These are phyloP conservation scores for Talaromyces piceae DNA, from an alignment of 2,329 filamentous ascomycete genomes.

Conservation along the genomic window DNA sequence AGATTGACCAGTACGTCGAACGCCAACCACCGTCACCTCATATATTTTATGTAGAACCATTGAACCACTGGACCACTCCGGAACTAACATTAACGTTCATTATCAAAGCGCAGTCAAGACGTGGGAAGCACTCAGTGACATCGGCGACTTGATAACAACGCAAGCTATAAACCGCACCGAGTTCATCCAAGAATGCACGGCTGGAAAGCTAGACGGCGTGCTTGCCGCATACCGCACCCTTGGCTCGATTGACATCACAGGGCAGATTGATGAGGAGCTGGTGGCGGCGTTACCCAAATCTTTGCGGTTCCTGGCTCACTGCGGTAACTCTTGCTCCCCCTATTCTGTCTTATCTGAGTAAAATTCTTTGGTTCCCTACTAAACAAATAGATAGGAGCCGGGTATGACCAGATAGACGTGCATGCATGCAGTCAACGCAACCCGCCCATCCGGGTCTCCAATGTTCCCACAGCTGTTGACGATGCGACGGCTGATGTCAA, in stretches of 20 bases:
- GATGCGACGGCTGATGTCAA: constrained; percentile 75
- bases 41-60: too few relatives aligned
- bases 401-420: constrained; percentile 77
- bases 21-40: too few relatives aligned
- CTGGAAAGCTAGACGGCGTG: constrained; percentile 59
- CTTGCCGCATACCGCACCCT: constrained; percentile 66
- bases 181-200: constrained; percentile 62
- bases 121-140: constrained; percentile 54
- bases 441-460: constrained; percentile 60
- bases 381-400: constrained; percentile 54
- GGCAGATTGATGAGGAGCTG: constrained; percentile 64
- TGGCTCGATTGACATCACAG: constrained; percentile 55
- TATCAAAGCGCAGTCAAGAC: constrained; percentile 48
- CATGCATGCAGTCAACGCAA: constrained; percentile 59
- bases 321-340: constrained; percentile 22
- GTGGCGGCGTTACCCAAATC: constrained; percentile 42
- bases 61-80: too few relatives aligned
- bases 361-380: not conserved
- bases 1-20: constrained; percentile 54
- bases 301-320: constrained; percentile 32
- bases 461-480: constrained; percentile 73
- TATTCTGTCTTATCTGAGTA: not conserved
- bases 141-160: constrained; percentile 60
- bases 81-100: too few relatives aligned
- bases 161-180: constrained; percentile 54